Conservation (phyloP, 1,139 yeast genomes). For the Taphrina wiesneri region DNA sequence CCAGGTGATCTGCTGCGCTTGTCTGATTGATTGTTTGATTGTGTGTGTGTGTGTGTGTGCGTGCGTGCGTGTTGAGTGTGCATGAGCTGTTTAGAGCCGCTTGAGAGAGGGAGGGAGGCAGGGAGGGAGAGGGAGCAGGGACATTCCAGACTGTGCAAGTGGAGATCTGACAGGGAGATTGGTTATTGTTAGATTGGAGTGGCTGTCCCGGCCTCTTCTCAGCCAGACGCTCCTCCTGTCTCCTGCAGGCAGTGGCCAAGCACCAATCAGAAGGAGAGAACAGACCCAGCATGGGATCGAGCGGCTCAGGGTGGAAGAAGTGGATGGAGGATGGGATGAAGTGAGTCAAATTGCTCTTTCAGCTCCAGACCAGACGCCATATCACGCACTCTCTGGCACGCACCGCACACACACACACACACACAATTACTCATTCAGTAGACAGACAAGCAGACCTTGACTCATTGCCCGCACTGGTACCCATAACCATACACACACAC, state of each 20-base stretch:
- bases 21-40: too few relatives aligned
- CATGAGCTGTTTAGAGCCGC: background rate
- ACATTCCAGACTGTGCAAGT: background rate
- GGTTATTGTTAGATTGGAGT: background rate
- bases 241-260: background rate
- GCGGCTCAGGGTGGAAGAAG: background rate
- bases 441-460: background rate
- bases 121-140: background rate
- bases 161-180: background rate
- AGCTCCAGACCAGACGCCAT: background rate
- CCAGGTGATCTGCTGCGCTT: too few relatives aligned
- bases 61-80: too few relatives aligned
- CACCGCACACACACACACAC: constrained; percentile 2
- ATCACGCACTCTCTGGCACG: background rate
- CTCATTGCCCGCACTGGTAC: constrained; percentile 1
- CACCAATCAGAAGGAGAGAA: background rate
- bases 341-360: background rate
- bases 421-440: background rate
- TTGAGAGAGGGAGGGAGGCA: background rate
- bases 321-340: background rate
- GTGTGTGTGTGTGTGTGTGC: too few relatives aligned
- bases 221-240: background rate
- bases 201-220: background rate
- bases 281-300: background rate
- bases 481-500: background rate